Evolutionary conservation across 164 flowering plant genomes (phyloP).

Genomic region (Warburgia ugandensis): DNA sequence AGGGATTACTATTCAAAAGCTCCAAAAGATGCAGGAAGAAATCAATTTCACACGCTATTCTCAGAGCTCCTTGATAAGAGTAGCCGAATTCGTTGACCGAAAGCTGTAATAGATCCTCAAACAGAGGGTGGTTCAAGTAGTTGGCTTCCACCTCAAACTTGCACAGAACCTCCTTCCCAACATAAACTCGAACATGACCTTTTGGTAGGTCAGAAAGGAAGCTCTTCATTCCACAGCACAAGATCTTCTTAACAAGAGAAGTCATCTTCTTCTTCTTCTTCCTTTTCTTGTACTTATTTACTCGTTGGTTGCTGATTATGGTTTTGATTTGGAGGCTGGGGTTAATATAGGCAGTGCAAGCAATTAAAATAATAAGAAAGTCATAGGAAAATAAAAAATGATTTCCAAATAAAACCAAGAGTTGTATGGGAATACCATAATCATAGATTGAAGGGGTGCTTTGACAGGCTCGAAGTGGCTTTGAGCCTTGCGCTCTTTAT

Average conservation of each 20-base stretch:
- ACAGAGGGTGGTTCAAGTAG: conserved; percentile 30
- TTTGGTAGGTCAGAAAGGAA: conserved; percentile 13
- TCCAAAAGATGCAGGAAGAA: conserved; percentile 22
- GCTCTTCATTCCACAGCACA: conserved; percentile 23
- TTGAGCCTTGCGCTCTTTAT: no score
- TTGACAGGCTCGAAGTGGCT: no score
- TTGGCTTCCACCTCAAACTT: conserved; percentile 31
- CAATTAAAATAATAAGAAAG: neutral
- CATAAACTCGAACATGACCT: conserved; percentile 26
- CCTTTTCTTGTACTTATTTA: neutral
- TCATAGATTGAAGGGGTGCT: no score
- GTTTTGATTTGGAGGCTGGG: neutral
- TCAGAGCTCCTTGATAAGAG: conserved; percentile 30
- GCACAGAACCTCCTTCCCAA: conserved; percentile 24
- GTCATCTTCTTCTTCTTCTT: conserved; percentile 11
- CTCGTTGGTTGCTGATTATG: neutral
- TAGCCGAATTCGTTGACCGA: conserved; percentile 33
- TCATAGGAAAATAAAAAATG: neutral
- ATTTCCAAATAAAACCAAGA: neutral
- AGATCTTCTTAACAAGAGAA: conserved; percentile 19
- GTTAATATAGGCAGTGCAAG: neutral
- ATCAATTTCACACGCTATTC: conserved; percentile 34
- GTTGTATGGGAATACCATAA: no score
- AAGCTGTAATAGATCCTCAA: conserved; percentile 24
- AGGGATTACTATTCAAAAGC: conserved; percentile 24